These are phyloP conservation scores for Hamamelis virginiana DNA, from an alignment of 164 flowering plant species.

Conservation along the genomic window DNA sequence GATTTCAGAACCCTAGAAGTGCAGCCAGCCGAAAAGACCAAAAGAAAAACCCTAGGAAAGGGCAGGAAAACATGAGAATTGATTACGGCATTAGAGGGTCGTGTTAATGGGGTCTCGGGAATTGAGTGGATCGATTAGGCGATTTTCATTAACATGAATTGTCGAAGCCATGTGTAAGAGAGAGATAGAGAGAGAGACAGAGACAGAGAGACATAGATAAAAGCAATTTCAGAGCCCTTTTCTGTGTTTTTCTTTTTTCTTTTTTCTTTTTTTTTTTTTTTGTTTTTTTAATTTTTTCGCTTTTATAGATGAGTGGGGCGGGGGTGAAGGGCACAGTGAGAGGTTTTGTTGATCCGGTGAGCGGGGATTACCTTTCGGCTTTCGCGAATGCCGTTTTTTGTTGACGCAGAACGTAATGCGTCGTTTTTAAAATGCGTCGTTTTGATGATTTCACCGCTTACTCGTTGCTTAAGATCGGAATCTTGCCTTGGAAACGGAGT, in stretches of 20 bases:
- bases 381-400: too few species aligned
- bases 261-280: conserved; percentile 6
- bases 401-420: too few species aligned
- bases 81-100: conserved; percentile 2
- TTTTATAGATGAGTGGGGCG: background rate
- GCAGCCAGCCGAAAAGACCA: background rate
- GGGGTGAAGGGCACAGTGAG: too few species aligned
- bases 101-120: conserved; percentile 18
- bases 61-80: conserved; percentile 7
- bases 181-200: conserved; percentile 9
- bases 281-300: background rate
- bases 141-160: conserved; percentile 6
- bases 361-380: too few species aligned
- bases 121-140: conserved; percentile 9
- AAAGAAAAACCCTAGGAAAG: conserved; percentile 22
- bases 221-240: conserved; percentile 13
- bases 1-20: too few species aligned
- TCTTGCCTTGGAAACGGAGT: too few species aligned
- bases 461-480: too few species aligned
- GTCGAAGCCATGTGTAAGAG: conserved; percentile 7
- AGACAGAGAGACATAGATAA: conserved; percentile 20
- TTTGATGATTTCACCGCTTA: too few species aligned
- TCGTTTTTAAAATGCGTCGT: too few species aligned
- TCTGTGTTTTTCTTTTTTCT: conserved; percentile 3
- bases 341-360: too few species aligned